Percentiles rank a stretch among this genome's conserved stretches.
Evolutionary conservation across 108 stramenopile species (phyloP).

Genomic region (Cyclotella baltica): DNA sequence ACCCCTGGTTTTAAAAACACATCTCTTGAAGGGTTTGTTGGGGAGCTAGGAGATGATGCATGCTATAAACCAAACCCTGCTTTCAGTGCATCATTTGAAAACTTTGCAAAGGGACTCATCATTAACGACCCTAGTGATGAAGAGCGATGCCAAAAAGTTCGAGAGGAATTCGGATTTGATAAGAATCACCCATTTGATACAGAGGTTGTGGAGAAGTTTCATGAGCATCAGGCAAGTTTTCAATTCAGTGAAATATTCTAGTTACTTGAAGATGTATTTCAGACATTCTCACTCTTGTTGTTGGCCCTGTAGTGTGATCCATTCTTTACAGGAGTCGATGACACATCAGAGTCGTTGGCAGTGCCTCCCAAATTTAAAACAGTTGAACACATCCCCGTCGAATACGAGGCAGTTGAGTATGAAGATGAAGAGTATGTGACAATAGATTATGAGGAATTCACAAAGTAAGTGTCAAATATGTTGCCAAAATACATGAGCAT

Average conservation of each 20-base stretch:
- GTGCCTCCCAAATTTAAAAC: background rate
- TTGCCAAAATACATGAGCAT: no score
- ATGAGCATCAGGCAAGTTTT: no score
- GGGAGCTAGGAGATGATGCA: background rate
- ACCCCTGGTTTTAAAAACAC: background rate
- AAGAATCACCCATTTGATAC: conserved; percentile 13
- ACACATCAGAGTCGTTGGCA: background rate
- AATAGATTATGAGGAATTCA: background rate
- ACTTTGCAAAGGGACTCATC: conserved; percentile 5
- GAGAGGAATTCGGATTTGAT: conserved; percentile 11
- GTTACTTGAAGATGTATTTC: no score
- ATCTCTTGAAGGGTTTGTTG: background rate
- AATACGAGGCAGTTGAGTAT: no score
- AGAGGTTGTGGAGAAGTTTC: conserved; percentile 12
- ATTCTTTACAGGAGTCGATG: background rate
- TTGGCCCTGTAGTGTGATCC: background rate
- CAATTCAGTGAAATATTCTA: no score
- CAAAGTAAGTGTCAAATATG: background rate
- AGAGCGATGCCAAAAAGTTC: background rate
- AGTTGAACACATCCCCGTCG: background rate
- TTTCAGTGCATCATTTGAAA: conserved; percentile 21
- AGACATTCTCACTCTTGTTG: no score
- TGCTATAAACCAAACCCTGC: background rate
- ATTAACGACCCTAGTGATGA: conserved; percentile 9
- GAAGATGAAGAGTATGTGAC: background rate